These are phyloP conservation scores for Rugonectria rugulosa DNA, from an alignment of 2,329 filamentous ascomycete genomes.

Conservation along the genomic window DNA sequence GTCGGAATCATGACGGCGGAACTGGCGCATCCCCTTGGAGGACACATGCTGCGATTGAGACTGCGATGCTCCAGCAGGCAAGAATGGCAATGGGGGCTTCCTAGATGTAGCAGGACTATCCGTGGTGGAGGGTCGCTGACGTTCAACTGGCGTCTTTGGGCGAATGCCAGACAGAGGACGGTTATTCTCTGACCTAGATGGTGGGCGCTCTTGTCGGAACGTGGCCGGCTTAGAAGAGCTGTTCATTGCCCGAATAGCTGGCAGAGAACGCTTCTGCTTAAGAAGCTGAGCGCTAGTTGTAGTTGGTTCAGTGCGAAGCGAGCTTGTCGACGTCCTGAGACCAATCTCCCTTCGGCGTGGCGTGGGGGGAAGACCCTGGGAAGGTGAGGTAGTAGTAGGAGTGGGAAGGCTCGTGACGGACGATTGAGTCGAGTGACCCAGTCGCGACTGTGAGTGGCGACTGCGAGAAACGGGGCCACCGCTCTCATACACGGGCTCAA, in stretches of 20 bases:
- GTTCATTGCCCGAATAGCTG: conserved; percentile 62
- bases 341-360: conserved; percentile 68
- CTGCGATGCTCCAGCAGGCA: conserved; percentile 78
- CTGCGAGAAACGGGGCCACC: conserved; percentile 73
- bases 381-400: conserved; percentile 65
- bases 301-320: conserved; percentile 66
- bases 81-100: conserved; percentile 74
- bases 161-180: conserved; percentile 62
- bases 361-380: conserved; percentile 62
- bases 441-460: conserved; percentile 69
- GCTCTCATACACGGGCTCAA: conserved; percentile 94
- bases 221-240: conserved; percentile 58
- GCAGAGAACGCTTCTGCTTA: conserved; percentile 71
- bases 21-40: conserved; percentile 73
- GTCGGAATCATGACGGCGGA: conserved; percentile 86
- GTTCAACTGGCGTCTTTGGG: conserved; percentile 77
- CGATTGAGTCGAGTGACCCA: conserved; percentile 74
- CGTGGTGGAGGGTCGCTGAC: conserved; percentile 53
- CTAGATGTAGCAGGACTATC: conserved; percentile 62
- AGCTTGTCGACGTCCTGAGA: conserved; percentile 60
- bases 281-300: conserved; percentile 72
- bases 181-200: conserved; percentile 62
- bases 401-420: conserved; percentile 71
- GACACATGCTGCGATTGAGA: conserved; percentile 81
- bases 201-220: conserved; percentile 63